These are phyloP conservation scores for Backusella macrospora DNA, from an alignment of 192 early-diverging fungal genomes.

Conservation along the genomic window DNA sequence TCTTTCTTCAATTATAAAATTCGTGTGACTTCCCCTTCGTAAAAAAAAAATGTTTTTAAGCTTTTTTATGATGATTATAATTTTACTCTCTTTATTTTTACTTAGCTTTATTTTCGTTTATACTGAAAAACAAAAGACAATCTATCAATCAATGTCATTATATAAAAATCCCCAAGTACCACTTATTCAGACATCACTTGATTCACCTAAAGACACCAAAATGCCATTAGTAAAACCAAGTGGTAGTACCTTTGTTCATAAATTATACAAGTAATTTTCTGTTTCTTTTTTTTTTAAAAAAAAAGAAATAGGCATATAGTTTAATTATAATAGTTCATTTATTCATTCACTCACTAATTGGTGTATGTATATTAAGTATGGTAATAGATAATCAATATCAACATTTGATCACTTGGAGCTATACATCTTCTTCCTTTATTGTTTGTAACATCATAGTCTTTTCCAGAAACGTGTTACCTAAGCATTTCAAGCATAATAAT, in stretches of 20 bases:
- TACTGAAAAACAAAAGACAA: background rate
- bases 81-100: background rate
- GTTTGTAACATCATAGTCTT: conserved; percentile 91
- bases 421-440: conserved; percentile 84
- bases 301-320: too few species aligned
- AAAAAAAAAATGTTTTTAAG: too few species aligned
- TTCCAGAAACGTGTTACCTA: conserved; percentile 84
- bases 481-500: conserved; percentile 94
- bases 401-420: conserved; percentile 89
- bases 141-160: background rate
- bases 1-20: too few species aligned
- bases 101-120: conserved; percentile 10
- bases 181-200: conserved; percentile 1
- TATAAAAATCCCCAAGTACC: background rate
- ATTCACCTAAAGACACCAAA: conserved; percentile 7
- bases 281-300: too few species aligned
- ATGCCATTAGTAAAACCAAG: conserved; percentile 30
- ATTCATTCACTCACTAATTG: background rate
- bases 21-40: too few species aligned
- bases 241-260: conserved; percentile 62
- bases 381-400: conserved; percentile 84
- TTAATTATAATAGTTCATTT: background rate
- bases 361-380: conserved; percentile 54
- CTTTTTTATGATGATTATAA: background rate
- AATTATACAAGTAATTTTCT: conserved; percentile 54